Percentiles rank a stretch among this genome's conserved stretches.
These are phyloP conservation scores for Cladorrhinum sp. DNA, from an alignment of 2,329 filamentous ascomycete species.

Conservation along the genomic window DNA sequence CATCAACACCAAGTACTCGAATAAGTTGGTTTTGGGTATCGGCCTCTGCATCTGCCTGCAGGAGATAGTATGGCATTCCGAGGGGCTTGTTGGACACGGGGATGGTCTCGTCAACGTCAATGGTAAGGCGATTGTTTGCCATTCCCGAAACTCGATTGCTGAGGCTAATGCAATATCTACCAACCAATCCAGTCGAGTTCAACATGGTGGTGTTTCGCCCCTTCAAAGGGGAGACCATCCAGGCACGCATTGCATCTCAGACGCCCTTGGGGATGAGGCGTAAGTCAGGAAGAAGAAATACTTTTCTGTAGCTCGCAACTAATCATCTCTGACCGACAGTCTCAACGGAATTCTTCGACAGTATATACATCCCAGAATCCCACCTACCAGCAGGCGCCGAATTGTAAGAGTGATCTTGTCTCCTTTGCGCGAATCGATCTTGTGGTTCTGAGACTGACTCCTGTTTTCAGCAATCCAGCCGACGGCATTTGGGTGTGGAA, in stretches of 20 bases:
- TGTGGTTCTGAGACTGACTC: background rate
- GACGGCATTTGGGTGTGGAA: constrained; percentile 86
- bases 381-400: constrained; percentile 72
- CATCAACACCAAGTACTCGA: constrained; percentile 94
- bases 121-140: constrained; percentile 50
- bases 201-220: constrained; percentile 90
- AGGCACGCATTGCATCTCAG: constrained; percentile 76
- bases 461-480: constrained; percentile 30
- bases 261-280: constrained; percentile 69
- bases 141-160: background rate
- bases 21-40: constrained; percentile 78
- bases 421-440: background rate
- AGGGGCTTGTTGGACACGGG: constrained; percentile 90
- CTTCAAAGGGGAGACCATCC: constrained; percentile 89
- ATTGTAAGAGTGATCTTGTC: constrained; percentile 55
- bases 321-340: constrained; percentile 45
- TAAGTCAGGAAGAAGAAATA: too few species aligned
- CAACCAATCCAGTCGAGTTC: constrained; percentile 70
- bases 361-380: constrained; percentile 75
- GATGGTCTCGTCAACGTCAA: constrained; percentile 93
- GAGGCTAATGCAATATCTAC: background rate
- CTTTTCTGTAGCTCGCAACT: background rate
- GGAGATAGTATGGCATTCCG: constrained; percentile 83
- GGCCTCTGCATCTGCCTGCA: constrained; percentile 92
- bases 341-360: constrained; percentile 88